A percentile compares a stretch with the other conserved stretches of the same genome.
These are phyloP conservation scores for Sporobolomyces phaffii DNA, from an alignment of 768 basidiomycete species.

Conservation along the genomic window DNA sequence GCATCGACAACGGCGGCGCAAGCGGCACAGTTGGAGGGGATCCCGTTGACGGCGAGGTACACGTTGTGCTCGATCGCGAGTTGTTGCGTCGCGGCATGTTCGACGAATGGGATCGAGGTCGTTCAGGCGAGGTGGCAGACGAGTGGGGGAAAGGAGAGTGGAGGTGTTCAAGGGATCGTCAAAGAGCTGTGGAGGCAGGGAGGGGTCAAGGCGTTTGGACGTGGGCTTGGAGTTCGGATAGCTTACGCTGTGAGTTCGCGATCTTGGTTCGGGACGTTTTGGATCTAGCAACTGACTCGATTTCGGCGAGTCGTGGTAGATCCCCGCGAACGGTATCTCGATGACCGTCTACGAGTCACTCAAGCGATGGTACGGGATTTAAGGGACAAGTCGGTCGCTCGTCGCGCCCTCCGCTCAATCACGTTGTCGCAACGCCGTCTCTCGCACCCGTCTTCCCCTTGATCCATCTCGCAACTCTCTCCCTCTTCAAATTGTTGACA, in stretches of 20 bases:
- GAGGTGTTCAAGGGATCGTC: slow-evolving; percentile 31
- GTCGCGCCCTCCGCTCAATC: too few relatives aligned
- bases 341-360: slow-evolving; percentile 40
- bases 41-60: slow-evolving; percentile 35
- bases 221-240: slow-evolving; percentile 36
- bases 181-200: slow-evolving; percentile 27
- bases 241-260: slow-evolving; percentile 35
- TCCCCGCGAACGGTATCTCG: slow-evolving; percentile 37
- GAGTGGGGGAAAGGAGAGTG: slow-evolving; percentile 19
- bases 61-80: slow-evolving; percentile 37
- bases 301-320: too few relatives aligned
- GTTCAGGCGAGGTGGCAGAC: slow-evolving; percentile 42
- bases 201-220: slow-evolving; percentile 32
- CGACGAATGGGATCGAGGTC: slow-evolving; percentile 39
- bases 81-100: slow-evolving; percentile 23
- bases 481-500: not conserved
- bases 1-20: not conserved
- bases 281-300: too few relatives aligned
- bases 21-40: not conserved
- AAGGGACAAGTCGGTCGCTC: too few relatives aligned
- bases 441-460: too few relatives aligned
- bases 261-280: too few relatives aligned
- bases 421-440: too few relatives aligned
- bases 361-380: slow-evolving; percentile 35
- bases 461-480: not conserved